Base-by-base conservation (phyloP, 2,329 filamentous ascomycete genomes). In the Microsporum canis region DNA sequence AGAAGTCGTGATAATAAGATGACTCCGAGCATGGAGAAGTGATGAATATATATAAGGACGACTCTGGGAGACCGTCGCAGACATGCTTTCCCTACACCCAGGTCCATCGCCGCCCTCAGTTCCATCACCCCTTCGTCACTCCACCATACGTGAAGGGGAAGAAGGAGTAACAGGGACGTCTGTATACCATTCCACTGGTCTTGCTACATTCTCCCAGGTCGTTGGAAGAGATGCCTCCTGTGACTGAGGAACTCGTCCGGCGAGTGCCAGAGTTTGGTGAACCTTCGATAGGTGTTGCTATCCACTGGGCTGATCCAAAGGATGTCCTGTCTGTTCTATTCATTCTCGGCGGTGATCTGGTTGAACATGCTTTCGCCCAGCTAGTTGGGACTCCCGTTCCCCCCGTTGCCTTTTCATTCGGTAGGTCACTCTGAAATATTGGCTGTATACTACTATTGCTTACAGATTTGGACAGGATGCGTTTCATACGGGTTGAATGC, bases 281-380 rank as follows among this genome's bases (percentile, higher is more conserved):
- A 7, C 27, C 41, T 10, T 49, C 43, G 27, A 27, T 43, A 12
- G 57, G 41, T 7, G 23, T 59, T 23, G n/a, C 39, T 34, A 59
- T 43, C 4, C 57, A 59, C 31, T 49, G 39, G 39, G 17, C 57
- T 3, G 33, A 59, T 17, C 57, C 57, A 36, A 47, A 49, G 10
- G 43, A 59, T 14, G 36, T 59, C 33, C 41, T 59, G 7, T 45
- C 51, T 7, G 38, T 61, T 23, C 49, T 61, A 5, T 58, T 61
- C 10, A 47, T 61, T 23, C 34, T 61, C 17, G 59, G 59, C 34
- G 53, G 53, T 3, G 72, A 76, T 62, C 63, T 76, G 2, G 66
- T 76, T 23, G 63, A 66, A 23, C 64, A 63, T n/a, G 73, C 74
- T 1, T 59, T 75, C 4, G 73, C 73, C 0, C 72, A 75, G 55